Base-by-base conservation (phyloP, 179 eudicot genomes). In the Patellifolia procumbens region DNA sequence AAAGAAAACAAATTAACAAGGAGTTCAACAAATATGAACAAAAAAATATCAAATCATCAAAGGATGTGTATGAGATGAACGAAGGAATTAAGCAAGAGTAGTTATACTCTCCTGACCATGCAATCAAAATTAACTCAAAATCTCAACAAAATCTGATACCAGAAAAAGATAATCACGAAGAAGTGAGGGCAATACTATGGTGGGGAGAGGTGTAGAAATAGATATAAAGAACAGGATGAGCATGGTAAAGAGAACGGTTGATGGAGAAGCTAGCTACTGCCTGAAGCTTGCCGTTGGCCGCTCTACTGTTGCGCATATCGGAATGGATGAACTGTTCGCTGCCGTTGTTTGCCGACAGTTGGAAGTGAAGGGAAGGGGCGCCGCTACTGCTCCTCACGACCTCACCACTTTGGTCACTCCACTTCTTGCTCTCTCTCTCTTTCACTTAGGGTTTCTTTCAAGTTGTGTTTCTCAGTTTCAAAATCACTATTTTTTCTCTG, bases 261-360 rank as follows among this genome's bases (percentile, higher is more conserved):
- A 34, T 83, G 39, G 85, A 72, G 81, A 83, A 83, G 80, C 49
- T 83, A 20, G 26, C 78, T 2, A 83, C 77, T 10, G 84, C 84
- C n/a, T n/a, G n/a, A n/a, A n/a, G n/a, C n/a, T n/a, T n/a, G n/a
- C n/a, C n/a, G n/a, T n/a, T n/a, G n/a, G n/a, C n/a, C n/a, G n/a
- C n/a, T n/a, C n/a, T n/a, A n/a, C n/a, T n/a, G n/a, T n/a, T n/a
- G n/a, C n/a, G n/a, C n/a, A n/a, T n/a, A n/a, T n/a, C n/a, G n/a
- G n/a, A n/a, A n/a, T n/a, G n/a, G n/a, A n/a, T n/a, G n/a, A n/a
- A n/a, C n/a, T n/a, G n/a, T n/a, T n/a, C n/a, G n/a, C n/a, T n/a
- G n/a, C n/a, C n/a, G n/a, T n/a, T n/a, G n/a, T n/a, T n/a, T n/a
- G n/a, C n/a, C n/a, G n/a, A n/a, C n/a, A n/a, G n/a, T n/a, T n/a